phyloP scores from a whole-genome alignment of 2,329 filamentous ascomycete genomes.

The Ramularia endophylla region DNA sequence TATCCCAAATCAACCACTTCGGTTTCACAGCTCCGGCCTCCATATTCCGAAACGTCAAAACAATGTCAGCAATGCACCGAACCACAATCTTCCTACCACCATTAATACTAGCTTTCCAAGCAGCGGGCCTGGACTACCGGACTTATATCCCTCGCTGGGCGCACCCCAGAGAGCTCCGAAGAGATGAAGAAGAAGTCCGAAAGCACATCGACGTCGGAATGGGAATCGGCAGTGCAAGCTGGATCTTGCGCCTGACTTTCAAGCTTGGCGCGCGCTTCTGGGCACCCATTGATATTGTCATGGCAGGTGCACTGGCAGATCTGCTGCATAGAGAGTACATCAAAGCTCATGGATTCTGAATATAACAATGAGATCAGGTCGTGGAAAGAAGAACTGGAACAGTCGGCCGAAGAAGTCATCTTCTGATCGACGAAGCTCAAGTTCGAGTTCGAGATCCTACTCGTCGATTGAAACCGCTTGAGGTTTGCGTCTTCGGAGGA shows the following conservation, averaged over 20 bases:
- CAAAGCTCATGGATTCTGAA: conserved; percentile 26
- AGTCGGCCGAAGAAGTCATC: too few relatives aligned
- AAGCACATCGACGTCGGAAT: conserved; percentile 28
- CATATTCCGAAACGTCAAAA: conserved; percentile 24
- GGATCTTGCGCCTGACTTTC: conserved; percentile 20
- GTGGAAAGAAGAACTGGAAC: background rate
- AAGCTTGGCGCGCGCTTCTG: conserved; percentile 21
- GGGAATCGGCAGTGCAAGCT: conserved; percentile 20
- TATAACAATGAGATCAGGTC: background rate
- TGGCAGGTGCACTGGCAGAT: conserved; percentile 28
- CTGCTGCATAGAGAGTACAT: conserved; percentile 28
- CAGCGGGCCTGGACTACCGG: conserved; percentile 23
- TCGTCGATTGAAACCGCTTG: conserved; percentile 13
- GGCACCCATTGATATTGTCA: conserved; percentile 26
- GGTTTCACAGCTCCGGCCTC: conserved; percentile 25
- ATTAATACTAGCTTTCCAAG: conserved; percentile 22
- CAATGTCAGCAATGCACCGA: conserved; percentile 25
- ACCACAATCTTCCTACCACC: conserved; percentile 18
- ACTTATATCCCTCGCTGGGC: conserved; percentile 27
- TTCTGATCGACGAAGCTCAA: too few relatives aligned
- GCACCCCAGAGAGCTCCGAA: conserved; percentile 24
- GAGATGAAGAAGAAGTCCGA: conserved; percentile 28
- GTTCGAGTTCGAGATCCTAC: conserved; percentile 5
- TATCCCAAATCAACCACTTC: conserved; percentile 23
- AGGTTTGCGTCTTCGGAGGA: conserved; percentile 23